Base-by-base conservation (phyloP, 225 moss, liverwort and hornwort species). In the Pseudoscleropodium purum region DNA sequence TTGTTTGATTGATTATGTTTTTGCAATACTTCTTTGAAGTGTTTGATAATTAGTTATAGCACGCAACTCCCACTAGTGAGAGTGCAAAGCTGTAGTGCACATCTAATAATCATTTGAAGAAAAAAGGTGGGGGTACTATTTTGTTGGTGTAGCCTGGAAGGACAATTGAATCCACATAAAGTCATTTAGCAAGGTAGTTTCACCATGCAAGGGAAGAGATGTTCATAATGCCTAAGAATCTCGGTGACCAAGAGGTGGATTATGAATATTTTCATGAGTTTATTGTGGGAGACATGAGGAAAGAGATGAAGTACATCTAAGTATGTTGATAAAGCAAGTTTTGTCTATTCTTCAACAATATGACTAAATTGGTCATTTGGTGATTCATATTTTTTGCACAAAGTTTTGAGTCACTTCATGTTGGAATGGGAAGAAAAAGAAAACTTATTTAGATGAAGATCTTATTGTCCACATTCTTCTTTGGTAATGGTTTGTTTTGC, bases 191-290 rank as follows among this genome's bases (percentile, higher is more conserved):
- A 13, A 7, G 2, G 19, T 3, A 39, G 1, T 39, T 69, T 39
- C 14, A 39, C 2, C 13, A 10, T 69, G 2, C 2, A 69, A 69
- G 2, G 66, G 24, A 39, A 5, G 24, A 69, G 7, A 39, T 69
- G 7, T 6, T 39, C 5, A 26, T 72, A 15, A 12, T 8, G 1
- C 15, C 26, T 72, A 5, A 41, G 0, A 41, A 9, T 5, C 24
- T 69, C 7, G 3, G 8, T 4, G 8, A 41, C 41, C 3, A 25
- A 1, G 1, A 8, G 14, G 25, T n/a, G n/a, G n/a, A n/a, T n/a
- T n/a, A n/a, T 25, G 26, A 73, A 73, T 73, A 73, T 43, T 2
- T 73, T 5, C 4, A 43, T 43, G 16, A 27, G 0, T 9, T 43
- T 16, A 27, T 3, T 43, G 3, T 15, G 3, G 10, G 13, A 74